Conservation (phyloP, 116 monocot genomes). For the Papilionanthe hybrid region DNA sequence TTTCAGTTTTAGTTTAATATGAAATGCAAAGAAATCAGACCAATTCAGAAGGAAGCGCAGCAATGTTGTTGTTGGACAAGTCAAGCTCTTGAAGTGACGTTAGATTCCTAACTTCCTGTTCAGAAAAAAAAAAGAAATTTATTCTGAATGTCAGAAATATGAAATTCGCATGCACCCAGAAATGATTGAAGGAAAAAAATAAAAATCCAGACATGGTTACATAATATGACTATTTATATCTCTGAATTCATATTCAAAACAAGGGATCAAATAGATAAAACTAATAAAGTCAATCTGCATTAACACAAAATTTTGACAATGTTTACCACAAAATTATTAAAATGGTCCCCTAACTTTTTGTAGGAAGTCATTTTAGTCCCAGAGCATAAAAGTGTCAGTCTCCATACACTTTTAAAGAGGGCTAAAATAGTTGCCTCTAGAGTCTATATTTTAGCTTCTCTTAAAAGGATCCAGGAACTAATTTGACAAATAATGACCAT, state of each 20-base stretch:
- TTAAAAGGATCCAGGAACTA: too few species aligned
- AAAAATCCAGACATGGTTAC: not conserved
- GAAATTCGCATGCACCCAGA: not conserved
- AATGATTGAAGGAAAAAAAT: not conserved
- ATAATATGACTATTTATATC: not conserved
- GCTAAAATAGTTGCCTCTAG: too few species aligned
- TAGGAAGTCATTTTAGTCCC: too few species aligned
- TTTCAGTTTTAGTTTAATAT: not conserved
- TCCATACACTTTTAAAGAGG: too few species aligned
- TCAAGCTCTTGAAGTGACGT: conserved; percentile 71
- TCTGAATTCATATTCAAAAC: not conserved
- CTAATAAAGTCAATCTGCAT: not conserved
- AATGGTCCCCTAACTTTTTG: too few species aligned
- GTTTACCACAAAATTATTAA: too few species aligned
- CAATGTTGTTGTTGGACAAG: conserved; percentile 74
- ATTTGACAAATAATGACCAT: too few species aligned
- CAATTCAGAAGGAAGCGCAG: conserved; percentile 78
- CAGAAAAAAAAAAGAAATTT: not conserved
- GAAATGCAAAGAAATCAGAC: conserved; percentile 24
- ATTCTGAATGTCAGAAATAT: not conserved
- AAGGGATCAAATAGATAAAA: not conserved
- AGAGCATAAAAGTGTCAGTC: too few species aligned
- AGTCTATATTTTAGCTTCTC: too few species aligned
- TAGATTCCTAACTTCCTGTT: conserved; percentile 69
- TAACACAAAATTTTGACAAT: not conserved